Evolutionary conservation across 257 asterid species (phyloP).

Genomic region (Nicotiana otophora): DNA sequence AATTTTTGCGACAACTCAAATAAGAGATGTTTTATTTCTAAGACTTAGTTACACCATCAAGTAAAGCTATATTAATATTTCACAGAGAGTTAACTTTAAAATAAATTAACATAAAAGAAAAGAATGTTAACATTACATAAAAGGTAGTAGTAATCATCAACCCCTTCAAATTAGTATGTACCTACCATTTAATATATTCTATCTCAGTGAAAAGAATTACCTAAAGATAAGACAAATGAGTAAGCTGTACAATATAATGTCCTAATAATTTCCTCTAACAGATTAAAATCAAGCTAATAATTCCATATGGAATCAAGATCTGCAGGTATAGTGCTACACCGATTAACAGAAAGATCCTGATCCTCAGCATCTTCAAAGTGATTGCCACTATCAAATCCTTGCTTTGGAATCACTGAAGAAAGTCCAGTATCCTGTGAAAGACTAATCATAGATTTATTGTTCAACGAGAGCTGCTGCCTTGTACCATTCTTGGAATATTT

Average conservation of each 20-base stretch:
- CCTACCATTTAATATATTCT: no score
- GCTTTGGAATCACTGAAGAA: constrained; percentile 24
- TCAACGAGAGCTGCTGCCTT: constrained; percentile 26
- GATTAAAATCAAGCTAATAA: background rate
- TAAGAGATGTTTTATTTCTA: no score
- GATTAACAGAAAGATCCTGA: background rate
- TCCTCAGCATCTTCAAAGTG: constrained; percentile 29
- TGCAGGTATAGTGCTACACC: background rate
- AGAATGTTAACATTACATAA: background rate
- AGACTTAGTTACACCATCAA: no score
- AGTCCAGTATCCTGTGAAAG: constrained; percentile 31
- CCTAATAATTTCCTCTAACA: background rate
- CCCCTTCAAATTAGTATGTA: no score
- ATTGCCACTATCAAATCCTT: constrained; percentile 22
- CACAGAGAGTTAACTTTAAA: background rate
- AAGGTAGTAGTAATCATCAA: no score
- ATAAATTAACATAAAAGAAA: background rate
- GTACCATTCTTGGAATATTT: background rate
- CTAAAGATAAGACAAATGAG: background rate
- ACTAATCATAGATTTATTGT: constrained; percentile 41
- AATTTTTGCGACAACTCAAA: no score
- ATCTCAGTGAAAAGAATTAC: background rate
- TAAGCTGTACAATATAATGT: background rate
- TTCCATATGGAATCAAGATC: constrained; percentile 26
- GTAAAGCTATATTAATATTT: no score